These are phyloP conservation scores for Cardamine occulta DNA, from an alignment of 345 rosid species.

Conservation along the genomic window DNA sequence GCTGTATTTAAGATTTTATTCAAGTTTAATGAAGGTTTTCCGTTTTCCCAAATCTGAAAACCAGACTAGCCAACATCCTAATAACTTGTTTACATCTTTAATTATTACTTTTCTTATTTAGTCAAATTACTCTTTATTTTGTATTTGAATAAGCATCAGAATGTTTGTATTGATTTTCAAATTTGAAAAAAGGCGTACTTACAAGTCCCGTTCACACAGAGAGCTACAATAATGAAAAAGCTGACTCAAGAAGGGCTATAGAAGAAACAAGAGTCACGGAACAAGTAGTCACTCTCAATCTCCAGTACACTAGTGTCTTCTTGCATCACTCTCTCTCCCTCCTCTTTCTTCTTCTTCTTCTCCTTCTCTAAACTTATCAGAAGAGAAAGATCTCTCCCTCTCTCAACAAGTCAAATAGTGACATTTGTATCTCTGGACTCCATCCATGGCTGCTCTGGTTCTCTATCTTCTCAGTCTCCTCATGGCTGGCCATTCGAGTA, in stretches of 20 bases:
- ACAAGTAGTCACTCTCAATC: slow-evolving; percentile 41
- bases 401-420: slow-evolving; percentile 3
- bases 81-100: slow-evolving; percentile 2
- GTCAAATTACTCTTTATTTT: not conserved
- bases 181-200: slow-evolving; percentile 1
- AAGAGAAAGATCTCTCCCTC: not conserved
- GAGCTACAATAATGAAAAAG: slow-evolving; percentile 43
- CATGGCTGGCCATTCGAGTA: slow-evolving; percentile 61
- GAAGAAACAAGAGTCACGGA: slow-evolving; percentile 48
- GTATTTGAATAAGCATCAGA: not conserved
- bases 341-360: not conserved
- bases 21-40: no score
- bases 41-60: no score
- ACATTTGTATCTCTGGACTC: slow-evolving; percentile 14
- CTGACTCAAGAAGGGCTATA: slow-evolving; percentile 41
- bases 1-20: no score
- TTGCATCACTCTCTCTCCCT: not conserved
- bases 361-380: not conserved
- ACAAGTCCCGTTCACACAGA: slow-evolving; percentile 28
- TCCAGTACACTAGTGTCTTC: slow-evolving; percentile 30
- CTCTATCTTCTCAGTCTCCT: slow-evolving; percentile 51
- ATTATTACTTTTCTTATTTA: not conserved
- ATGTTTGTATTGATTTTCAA: not conserved
- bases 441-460: slow-evolving; percentile 53
- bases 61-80: not conserved